Conservation (phyloP, 225 moss, liverwort and hornwort genomes). For the Marchantia polymorpha region DNA sequence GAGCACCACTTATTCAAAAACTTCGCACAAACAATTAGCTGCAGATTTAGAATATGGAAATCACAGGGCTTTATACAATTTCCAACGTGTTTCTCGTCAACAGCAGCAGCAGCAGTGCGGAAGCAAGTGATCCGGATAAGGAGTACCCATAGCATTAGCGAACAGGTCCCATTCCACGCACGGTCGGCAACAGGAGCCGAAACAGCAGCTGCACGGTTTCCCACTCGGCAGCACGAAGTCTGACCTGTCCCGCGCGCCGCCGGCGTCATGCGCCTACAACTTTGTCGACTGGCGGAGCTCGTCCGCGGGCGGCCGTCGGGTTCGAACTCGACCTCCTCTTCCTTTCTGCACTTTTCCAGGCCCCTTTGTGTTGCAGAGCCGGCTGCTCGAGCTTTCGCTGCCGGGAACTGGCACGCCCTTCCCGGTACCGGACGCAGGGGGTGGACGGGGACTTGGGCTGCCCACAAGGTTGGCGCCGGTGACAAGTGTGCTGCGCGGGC, state of each 20-base stretch:
- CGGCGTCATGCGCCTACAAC: background rate
- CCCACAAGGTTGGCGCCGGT: background rate
- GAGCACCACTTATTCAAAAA: too few relatives aligned
- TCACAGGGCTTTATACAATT: too few relatives aligned
- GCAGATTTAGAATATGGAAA: too few relatives aligned
- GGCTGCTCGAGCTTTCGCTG: too few relatives aligned
- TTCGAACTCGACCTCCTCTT: background rate
- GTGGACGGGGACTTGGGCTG: too few relatives aligned
- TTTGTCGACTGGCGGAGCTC: background rate
- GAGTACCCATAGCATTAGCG: background rate
- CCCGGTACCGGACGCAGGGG: too few relatives aligned
- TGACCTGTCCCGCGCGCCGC: background rate
- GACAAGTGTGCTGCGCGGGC: background rate
- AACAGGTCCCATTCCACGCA: background rate
- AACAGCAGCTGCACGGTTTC: too few relatives aligned
- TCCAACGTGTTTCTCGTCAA: background rate
- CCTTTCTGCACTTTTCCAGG: too few relatives aligned
- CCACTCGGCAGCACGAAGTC: background rate
- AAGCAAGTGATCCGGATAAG: slow-evolving; percentile 4
- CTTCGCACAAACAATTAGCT: too few relatives aligned
- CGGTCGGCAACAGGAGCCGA: background rate
- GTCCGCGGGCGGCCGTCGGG: background rate
- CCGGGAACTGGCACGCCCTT: background rate
- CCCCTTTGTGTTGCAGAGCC: too few relatives aligned
- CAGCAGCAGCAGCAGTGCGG: background rate